Percentiles rank a stretch among this genome's conserved stretches.
phyloP scores from a whole-genome alignment of 208 protist genomes.

The Entamoeba invadens region DNA sequence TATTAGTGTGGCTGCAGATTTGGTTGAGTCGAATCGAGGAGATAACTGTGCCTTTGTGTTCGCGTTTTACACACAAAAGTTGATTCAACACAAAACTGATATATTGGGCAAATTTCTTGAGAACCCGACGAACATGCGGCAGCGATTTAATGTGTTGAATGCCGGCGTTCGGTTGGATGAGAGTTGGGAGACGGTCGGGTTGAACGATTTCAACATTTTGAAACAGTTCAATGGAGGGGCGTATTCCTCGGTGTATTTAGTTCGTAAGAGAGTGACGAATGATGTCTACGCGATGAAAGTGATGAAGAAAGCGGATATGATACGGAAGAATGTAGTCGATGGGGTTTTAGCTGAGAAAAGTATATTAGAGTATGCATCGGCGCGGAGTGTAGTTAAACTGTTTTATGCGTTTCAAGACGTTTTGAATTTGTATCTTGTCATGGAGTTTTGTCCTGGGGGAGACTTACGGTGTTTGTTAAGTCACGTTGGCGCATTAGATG shows the following conservation, averaged over 20 bases:
- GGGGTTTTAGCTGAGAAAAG: constrained; percentile 36
- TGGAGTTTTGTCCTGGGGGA: constrained; percentile 55
- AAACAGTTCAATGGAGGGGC: constrained; percentile 3
- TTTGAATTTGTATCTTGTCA: constrained; percentile 42
- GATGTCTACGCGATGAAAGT: constrained; percentile 45
- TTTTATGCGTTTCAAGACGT: constrained; percentile 37
- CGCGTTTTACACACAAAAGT: neutral
- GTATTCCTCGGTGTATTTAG: constrained; percentile 12
- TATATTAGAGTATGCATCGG: constrained; percentile 25
- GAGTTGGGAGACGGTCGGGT: neutral
- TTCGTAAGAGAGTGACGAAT: neutral
- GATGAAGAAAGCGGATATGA: constrained; percentile 42
- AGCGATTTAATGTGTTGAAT: neutral
- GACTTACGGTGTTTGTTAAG: constrained; percentile 47
- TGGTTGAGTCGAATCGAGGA: neutral
- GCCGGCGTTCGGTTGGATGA: neutral
- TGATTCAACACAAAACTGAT: neutral
- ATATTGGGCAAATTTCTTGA: neutral
- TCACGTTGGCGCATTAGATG: constrained; percentile 10
- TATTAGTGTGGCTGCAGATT: neutral
- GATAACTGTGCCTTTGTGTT: neutral
- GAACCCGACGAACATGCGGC: neutral
- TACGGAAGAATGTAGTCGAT: constrained; percentile 35
- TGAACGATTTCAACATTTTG: constrained; percentile 9
- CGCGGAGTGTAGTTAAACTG: constrained; percentile 44